Base-by-base conservation (phyloP, 1,284 basidiomycete species). In the Trichosporon ovoides region DNA sequence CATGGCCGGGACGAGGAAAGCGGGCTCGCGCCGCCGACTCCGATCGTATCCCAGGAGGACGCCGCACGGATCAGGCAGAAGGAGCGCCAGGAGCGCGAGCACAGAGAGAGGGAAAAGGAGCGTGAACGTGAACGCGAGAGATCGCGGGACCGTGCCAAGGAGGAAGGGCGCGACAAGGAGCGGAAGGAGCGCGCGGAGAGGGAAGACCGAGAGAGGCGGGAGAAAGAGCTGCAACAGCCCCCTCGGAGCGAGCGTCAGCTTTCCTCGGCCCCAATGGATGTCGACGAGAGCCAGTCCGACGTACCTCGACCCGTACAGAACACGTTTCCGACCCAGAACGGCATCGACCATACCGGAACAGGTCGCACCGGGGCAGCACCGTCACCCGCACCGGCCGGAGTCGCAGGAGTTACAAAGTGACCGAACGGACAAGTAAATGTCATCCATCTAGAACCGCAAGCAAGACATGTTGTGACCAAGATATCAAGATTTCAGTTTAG, bases 1-100 rank as follows among this genome's bases (percentile, higher is more conserved):
- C 68, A 71, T 38, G 70, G 64, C 20, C 66, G 66, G 40, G 70
- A 71, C 59, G 61, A 62, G 35, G 62, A 63, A 19, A 46, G 54
- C 20, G 57, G 51, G 24, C 51, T 52, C 18, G 34, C 48, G 24
- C 18, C 51, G 7, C 33, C 48, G 19, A 46, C 31, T n/a, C 33
- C 40, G 12, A 36, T 28, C 54, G 56, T 52, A 51, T 11, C 35
- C 24, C 53, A 54, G 33, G 38, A 55, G 20, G 28, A 48, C 16
- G 38, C 31, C 14, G 43, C 43, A 24, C 24, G 40, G 20, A 13
- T 28, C 16, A 20, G 40, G 3, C 20, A 20, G 9, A 43, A 46
- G 52, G 49, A 52, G n/a, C 38, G 57, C 34, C 51, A 51, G 40
- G 51, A 53, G 18, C 53, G 58, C 22, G 58, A 63, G 50, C 51